A percentile compares a stretch with the other conserved stretches of the same genome.
Evolutionary conservation across 2,329 filamentous ascomycete genomes (phyloP).

Genomic region (Colletotrichum sp.): DNA sequence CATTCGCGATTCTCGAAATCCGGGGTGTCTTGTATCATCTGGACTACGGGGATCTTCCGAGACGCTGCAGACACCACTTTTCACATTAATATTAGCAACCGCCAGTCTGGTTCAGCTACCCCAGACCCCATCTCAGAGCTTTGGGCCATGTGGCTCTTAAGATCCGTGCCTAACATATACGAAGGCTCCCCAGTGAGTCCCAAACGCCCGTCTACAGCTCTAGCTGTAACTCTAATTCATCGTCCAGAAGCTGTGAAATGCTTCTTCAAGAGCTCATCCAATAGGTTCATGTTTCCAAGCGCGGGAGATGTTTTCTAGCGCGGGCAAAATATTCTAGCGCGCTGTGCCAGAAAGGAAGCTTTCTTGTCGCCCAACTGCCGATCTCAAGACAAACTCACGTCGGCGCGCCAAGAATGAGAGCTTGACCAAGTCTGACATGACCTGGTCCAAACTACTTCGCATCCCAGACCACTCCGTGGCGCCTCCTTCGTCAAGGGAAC

Average conservation of each 20-base stretch:
- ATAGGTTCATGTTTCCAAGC: neutral
- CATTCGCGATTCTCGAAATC: neutral
- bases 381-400: neutral
- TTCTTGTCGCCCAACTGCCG: conserved; percentile 4
- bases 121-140: neutral
- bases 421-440: neutral
- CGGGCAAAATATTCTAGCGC: conserved; percentile 7
- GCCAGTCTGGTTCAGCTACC: neutral
- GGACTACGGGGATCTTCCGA: neutral
- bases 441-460: neutral
- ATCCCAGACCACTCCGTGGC: neutral
- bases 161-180: neutral
- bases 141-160: neutral
- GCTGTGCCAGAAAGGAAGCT: neutral
- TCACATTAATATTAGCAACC: neutral
- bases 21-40: neutral
- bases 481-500: neutral
- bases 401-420: conserved; percentile 2
- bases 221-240: neutral
- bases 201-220: neutral
- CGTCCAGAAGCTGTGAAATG: neutral
- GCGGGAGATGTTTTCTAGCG: neutral
- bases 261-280: neutral
- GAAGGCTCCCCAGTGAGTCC: neutral
- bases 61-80: neutral